Conservation (phyloP, 306 rosid species). For the Cicer yamashitae region DNA sequence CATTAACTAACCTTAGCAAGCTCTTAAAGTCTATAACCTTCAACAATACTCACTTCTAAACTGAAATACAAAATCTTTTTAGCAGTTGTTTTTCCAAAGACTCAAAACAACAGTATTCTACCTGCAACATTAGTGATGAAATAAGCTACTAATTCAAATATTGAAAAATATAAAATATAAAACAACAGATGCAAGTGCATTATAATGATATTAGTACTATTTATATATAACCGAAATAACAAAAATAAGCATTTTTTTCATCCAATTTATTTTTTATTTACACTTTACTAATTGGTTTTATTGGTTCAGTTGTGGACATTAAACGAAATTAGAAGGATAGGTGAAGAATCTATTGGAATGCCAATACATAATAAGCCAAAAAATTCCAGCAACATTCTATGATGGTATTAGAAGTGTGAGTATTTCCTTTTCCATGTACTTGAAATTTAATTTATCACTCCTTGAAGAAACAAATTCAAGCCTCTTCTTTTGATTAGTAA, state of each 20-base stretch:
- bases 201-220: too few species aligned
- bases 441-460: conserved; percentile 31
- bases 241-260: neutral
- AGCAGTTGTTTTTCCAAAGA: too few species aligned
- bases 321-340: neutral
- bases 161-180: too few species aligned
- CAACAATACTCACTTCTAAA: too few species aligned
- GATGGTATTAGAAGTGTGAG: conserved; percentile 11
- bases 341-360: neutral
- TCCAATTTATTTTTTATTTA: conserved; percentile 4
- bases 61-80: too few species aligned
- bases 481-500: conserved; percentile 31
- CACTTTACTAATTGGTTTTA: conserved; percentile 5
- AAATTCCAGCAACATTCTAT: conserved; percentile 6
- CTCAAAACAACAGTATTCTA: too few species aligned
- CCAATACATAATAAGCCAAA: conserved; percentile 34
- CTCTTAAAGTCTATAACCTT: too few species aligned
- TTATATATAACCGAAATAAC: too few species aligned
- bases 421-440: conserved; percentile 7
- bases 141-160: too few species aligned
- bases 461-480: conserved; percentile 25
- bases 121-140: too few species aligned
- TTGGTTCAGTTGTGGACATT: conserved; percentile 9
- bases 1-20: too few species aligned
- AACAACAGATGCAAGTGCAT: too few species aligned